Evolutionary conservation across 208 protist genomes (phyloP), one percentile per base, ranked within the genome.

Genomic region (Trypanosoma congolense): DNA sequence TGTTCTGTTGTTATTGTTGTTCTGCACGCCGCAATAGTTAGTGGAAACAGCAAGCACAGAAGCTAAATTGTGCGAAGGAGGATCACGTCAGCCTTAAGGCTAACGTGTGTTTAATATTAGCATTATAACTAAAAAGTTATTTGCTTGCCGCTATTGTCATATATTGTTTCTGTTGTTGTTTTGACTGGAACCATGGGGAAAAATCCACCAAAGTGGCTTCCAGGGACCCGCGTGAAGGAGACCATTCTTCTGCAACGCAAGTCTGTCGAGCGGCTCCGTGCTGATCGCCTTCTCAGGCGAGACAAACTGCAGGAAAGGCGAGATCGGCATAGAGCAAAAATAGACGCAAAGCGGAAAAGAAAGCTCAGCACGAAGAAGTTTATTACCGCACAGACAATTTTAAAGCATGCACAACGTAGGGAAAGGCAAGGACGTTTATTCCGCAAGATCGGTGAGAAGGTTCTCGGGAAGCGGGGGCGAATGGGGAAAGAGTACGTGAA

Each of bases 211-310:
- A 94, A 94, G 61, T 94, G 87, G 87, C 83, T 94, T 3, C 87
- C 87, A 1, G 87, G 87, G 2, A 80, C 91, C 24, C 87, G 87
- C n/a, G 87, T 94, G 67, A 94, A 91, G 77, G 87, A 94, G 69
- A 94, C 87, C 9, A 91, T 94, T 59, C 77, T 94, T 12, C 71
- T 91, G 31, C 87, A 94, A 70, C 87, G 87, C 43, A 91, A 91
- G 58, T 94, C 87, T 19, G 87, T 94, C 2, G 87, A 94, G 70
- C 87, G 91, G 67, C 76, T 94, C 19, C 69, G 79, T 9, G 87
- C 81, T 0, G 87, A 94, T 47, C 83, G 81, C 14, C 73, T 94
- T 30, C 71, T 90, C n/a, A 73, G 87, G 21, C 75, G 71, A 16
- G 81, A 90, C 47, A 87, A 91, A 47, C 73, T 91, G 50, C 60